Evolutionary conservation across 441 rosid genomes (phyloP), one percentile per base, ranked within the genome.

Genomic region (Dalechampia spathulata): DNA sequence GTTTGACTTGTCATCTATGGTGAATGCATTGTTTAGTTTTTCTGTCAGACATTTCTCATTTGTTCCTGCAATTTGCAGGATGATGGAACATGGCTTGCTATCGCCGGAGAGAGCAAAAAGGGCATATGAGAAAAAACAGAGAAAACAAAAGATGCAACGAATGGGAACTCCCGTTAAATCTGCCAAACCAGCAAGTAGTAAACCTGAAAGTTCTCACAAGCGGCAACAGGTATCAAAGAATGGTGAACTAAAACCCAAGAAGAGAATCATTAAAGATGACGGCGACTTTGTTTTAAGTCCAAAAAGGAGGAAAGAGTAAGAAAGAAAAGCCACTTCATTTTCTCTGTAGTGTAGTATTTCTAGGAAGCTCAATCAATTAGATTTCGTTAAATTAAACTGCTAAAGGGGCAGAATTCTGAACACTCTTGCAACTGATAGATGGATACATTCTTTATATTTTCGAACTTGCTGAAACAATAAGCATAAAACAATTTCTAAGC

Each of bases 1-100:
- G n/a, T n/a, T n/a, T n/a, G n/a, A n/a, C n/a, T n/a, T n/a, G n/a
- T n/a, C n/a, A n/a, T n/a, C n/a, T n/a, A n/a, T n/a, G n/a, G n/a
- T n/a, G n/a, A n/a, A n/a, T n/a, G n/a, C n/a, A n/a, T n/a, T n/a
- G n/a, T n/a, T n/a, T n/a, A n/a, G n/a, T n/a, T n/a, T n/a, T n/a
- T n/a, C n/a, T n/a, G n/a, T n/a, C n/a, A n/a, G n/a, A n/a, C n/a
- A n/a, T n/a, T n/a, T n/a, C n/a, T n/a, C n/a, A n/a, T n/a, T n/a
- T n/a, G n/a, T n/a, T n/a, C n/a, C 46, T 52, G 52, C 30, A 19
- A 39, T 42, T 60, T 70, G 48, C 71, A 91, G 98, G 98, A 75
- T 91, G 82, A 88, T 91, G 96, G 96, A 91, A 72, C 95, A 91
- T 59, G 96, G 95, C 19, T 66, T 88, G 74, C 73, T 91, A 64